Percentiles rank a stretch among this genome's conserved stretches.
Conservation (phyloP, 2,329 filamentous ascomycete genomes). For the Hymenoscyphus fraxineus region DNA sequence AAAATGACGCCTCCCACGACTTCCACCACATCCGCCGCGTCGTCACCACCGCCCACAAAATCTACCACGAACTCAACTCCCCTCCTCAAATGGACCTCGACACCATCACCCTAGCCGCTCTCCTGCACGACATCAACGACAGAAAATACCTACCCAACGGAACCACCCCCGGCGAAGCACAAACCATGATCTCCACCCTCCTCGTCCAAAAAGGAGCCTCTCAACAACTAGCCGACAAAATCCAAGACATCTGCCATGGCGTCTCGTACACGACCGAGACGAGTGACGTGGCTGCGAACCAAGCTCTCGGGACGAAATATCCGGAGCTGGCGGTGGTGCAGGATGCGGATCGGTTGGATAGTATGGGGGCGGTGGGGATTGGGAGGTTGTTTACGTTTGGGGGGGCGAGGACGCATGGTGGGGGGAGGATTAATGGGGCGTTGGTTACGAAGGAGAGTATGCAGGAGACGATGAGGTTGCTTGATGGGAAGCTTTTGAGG, state of each 20-base stretch:
- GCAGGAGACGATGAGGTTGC: slow-evolving; percentile 64
- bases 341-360: slow-evolving; percentile 89
- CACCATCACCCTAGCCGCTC: slow-evolving; percentile 63
- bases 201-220: slow-evolving; percentile 55
- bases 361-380: slow-evolving; percentile 81
- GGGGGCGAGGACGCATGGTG: slow-evolving; percentile 49
- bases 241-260: slow-evolving; percentile 69
- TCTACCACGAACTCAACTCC: slow-evolving; percentile 40
- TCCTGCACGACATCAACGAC: slow-evolving; percentile 81
- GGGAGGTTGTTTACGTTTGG: slow-evolving; percentile 74
- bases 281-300: slow-evolving; percentile 48
- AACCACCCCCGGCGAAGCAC: slow-evolving; percentile 33
- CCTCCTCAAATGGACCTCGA: slow-evolving; percentile 45
- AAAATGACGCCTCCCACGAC: slow-evolving; percentile 65
- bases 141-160: slow-evolving; percentile 63
- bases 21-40: slow-evolving; percentile 81
- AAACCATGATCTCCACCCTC: slow-evolving; percentile 47
- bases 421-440: too few relatives aligned
- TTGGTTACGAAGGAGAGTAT: slow-evolving; percentile 42
- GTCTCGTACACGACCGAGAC: slow-evolving; percentile 77
- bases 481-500: slow-evolving; percentile 68
- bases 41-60: slow-evolving; percentile 55
- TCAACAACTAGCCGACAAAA: slow-evolving; percentile 54
- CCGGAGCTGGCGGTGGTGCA: slow-evolving; percentile 83
- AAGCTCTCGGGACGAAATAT: slow-evolving; percentile 56